Percentiles rank a stretch among this genome's conserved stretches.
phyloP scores from a whole-genome alignment of 805 yeast species.

The Candida dajiaensis region DNA sequence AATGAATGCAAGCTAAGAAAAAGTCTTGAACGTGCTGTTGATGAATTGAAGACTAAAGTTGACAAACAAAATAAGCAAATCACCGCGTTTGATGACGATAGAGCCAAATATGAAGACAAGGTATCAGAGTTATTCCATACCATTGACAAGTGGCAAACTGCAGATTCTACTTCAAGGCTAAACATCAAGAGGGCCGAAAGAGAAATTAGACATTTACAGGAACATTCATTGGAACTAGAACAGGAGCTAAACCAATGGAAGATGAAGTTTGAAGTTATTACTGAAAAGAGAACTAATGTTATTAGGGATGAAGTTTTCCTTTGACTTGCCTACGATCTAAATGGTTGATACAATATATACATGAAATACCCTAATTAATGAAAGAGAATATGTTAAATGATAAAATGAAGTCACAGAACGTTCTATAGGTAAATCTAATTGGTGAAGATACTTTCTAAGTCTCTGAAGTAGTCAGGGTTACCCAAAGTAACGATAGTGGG shows the following conservation, averaged over 20 bases:
- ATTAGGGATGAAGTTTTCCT: constrained; percentile 23
- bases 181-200: constrained; percentile 44
- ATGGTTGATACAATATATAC: not conserved
- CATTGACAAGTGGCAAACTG: constrained; percentile 36
- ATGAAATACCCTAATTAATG: not conserved
- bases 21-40: constrained; percentile 45
- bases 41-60: constrained; percentile 46
- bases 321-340: constrained; percentile 3
- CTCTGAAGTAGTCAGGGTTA: constrained; percentile 57
- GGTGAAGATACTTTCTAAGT: not conserved
- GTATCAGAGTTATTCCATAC: constrained; percentile 39
- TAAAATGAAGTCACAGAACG: not conserved
- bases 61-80: constrained; percentile 46
- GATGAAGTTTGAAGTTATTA: constrained; percentile 27
- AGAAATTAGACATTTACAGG: constrained; percentile 50
- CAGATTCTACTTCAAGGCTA: constrained; percentile 39
- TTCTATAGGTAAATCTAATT: not conserved
- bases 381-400: not conserved
- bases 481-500: constrained; percentile 94
- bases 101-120: constrained; percentile 46
- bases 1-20: constrained; percentile 47
- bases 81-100: constrained; percentile 52
- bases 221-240: constrained; percentile 45
- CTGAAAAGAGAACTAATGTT: constrained; percentile 15
- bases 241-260: constrained; percentile 56